Conservation (phyloP, 768 basidiomycete species). For the Mycena leptocephala region DNA sequence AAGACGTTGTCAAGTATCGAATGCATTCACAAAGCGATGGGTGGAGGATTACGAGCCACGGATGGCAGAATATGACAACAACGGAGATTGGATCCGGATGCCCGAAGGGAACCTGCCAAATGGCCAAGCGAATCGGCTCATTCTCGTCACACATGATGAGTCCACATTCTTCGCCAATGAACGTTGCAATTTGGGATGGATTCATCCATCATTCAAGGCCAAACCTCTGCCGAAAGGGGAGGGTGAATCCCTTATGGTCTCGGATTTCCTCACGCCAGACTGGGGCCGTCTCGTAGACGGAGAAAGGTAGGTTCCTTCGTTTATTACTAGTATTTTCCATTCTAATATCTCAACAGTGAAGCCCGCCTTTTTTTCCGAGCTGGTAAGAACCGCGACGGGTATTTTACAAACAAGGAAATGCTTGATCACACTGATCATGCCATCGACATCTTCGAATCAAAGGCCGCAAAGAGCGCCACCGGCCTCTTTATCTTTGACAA, state of each 20-base stretch:
- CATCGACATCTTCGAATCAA: background rate
- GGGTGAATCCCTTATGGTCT: background rate
- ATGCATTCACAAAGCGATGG: constrained; percentile 43
- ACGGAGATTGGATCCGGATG: constrained; percentile 24
- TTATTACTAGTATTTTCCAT: background rate
- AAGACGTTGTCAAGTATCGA: constrained; percentile 56
- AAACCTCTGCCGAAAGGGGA: background rate
- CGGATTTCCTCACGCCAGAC: background rate
- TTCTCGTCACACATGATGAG: background rate
- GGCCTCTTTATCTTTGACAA: background rate
- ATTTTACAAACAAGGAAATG: background rate
- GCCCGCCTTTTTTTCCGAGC: background rate
- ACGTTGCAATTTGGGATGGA: background rate
- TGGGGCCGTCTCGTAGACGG: background rate
- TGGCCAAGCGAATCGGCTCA: background rate
- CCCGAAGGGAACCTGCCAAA: background rate
- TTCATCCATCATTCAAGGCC: background rate
- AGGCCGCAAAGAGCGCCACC: background rate
- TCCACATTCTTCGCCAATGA: background rate
- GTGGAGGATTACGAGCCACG: constrained; percentile 41
- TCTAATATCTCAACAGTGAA: background rate
- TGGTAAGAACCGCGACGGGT: background rate
- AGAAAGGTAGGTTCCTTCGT: background rate
- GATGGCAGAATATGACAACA: constrained; percentile 44
- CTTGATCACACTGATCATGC: background rate